Base-by-base conservation (phyloP, 2,329 filamentous ascomycete species). In the Clonostachys sp. region DNA sequence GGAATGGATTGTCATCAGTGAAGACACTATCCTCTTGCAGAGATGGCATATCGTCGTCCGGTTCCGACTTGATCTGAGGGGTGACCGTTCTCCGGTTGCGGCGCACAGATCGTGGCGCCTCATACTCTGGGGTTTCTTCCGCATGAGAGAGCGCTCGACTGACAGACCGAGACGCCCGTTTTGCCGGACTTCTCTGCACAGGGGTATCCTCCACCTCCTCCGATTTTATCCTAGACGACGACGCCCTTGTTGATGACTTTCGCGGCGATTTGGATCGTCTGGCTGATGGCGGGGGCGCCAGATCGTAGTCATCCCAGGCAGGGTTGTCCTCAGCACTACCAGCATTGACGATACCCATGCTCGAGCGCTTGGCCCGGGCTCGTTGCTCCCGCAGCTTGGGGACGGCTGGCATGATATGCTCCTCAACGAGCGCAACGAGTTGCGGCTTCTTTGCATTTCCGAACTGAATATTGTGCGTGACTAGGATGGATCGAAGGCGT, bases 361-460 rank as follows among this genome's bases (percentile, higher is more conserved):
- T 92, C 3, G 90, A 91, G 51, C 92, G 84, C 71, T 91, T 91
- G 13, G 91, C 91, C 49, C 84, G 81, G 40, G 87, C 84, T 57
- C 87, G 83, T 45, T 86, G 83, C 12, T 81, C 79, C 34, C 95
- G 75, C 20, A 97, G 79, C 66, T 86, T 88, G 55, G 81, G 80
- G 3, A 89, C 86, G 57, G 92, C 86, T 0, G 92, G 87, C 5
- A 89, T 70, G 30, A 99, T 79, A 53, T 94, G 74, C 34, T 87
- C 76, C 61, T 86, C 84, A 67, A 99, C 91, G 42, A 97, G 82
- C 8, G 87, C 83, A 50, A 99, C 77, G 18, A 99, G 82, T 61
- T 95, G 86, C 0, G 83, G 73, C 72, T 99, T 99, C 72, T 97
- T 99, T 12, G 94, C 91, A 5, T 85, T 91, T 0, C 89, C 85